phyloP scores from a whole-genome alignment of 2,329 filamentous ascomycete genomes.

The Aspergillus chevalieri region DNA sequence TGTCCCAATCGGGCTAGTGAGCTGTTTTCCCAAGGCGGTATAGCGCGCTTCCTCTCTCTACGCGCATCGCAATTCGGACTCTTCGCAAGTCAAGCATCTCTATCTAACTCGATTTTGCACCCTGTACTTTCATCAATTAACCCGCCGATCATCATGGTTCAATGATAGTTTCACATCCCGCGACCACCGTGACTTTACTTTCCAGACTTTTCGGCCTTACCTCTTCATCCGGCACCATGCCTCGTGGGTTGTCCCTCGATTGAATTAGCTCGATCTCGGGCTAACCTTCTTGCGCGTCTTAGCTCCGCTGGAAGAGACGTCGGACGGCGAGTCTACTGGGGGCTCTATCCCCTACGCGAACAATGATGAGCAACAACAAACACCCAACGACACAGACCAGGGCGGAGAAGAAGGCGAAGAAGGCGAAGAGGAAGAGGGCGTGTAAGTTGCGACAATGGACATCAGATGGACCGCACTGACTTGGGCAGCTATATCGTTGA shows the following conservation, averaged over 20 bases:
- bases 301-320: conserved; percentile 29
- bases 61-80: conserved; percentile 22
- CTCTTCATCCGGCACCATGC: conserved; percentile 27
- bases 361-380: conserved; percentile 14
- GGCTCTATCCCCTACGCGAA: conserved; percentile 34
- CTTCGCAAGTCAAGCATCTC: conserved; percentile 3
- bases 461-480: conserved; percentile 11
- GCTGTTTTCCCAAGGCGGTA: conserved; percentile 31
- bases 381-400: conserved; percentile 11
- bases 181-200: conserved; percentile 24
- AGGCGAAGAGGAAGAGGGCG: conserved; percentile 29
- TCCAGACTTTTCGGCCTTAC: conserved; percentile 19
- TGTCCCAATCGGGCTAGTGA: conserved; percentile 32
- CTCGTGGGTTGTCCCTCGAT: conserved; percentile 31
- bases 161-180: not conserved
- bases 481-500: conserved; percentile 36
- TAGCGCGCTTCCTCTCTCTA: conserved; percentile 25
- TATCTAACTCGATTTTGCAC: not conserved
- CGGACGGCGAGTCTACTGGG: conserved; percentile 32
- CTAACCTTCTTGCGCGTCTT: conserved; percentile 8
- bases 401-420: conserved; percentile 19
- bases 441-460: conserved; percentile 22
- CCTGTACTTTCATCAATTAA: not conserved
- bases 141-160: not conserved
- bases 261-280: conserved; percentile 1